Percentiles rank a stretch among this genome's conserved stretches.
Evolutionary conservation across 2,329 filamentous ascomycete genomes (phyloP).

Genomic region (Aureobasidium namibiae): DNA sequence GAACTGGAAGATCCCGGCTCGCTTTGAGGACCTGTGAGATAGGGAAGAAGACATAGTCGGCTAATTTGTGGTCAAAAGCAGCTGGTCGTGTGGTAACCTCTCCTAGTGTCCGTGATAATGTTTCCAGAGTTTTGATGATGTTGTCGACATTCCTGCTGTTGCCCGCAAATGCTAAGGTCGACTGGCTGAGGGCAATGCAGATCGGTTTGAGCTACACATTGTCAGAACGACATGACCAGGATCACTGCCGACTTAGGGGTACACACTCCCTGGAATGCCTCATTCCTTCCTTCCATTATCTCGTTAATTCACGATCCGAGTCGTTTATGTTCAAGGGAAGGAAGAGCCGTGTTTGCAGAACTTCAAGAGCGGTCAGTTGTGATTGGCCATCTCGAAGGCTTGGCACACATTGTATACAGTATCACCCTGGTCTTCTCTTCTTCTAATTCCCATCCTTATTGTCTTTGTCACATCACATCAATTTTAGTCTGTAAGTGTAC

Average conservation of each 20-base stretch:
- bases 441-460: accelerated
- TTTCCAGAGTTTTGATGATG: constrained; percentile 40
- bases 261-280: constrained; percentile 31
- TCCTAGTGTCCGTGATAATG: constrained; percentile 35
- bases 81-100: constrained; percentile 24
- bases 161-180: constrained; percentile 42
- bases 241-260: constrained; percentile 8
- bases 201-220: constrained; percentile 44
- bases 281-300: constrained; percentile 26
- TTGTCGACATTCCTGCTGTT: constrained; percentile 37
- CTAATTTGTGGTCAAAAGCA: constrained; percentile 67
- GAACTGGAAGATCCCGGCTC: constrained; percentile 62
- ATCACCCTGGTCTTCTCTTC: background rate
- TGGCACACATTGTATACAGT: background rate
- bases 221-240: background rate
- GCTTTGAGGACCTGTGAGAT: constrained; percentile 77
- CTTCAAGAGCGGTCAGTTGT: background rate
- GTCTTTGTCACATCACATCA: background rate
- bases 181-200: constrained; percentile 51
- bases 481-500: background rate
- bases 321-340: background rate
- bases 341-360: background rate
- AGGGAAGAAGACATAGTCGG: constrained; percentile 93
- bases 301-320: background rate
- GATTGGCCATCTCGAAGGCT: background rate